Base-by-base conservation (phyloP, 352 stramenopile genomes). In the Phytophthora pistaciae region DNA sequence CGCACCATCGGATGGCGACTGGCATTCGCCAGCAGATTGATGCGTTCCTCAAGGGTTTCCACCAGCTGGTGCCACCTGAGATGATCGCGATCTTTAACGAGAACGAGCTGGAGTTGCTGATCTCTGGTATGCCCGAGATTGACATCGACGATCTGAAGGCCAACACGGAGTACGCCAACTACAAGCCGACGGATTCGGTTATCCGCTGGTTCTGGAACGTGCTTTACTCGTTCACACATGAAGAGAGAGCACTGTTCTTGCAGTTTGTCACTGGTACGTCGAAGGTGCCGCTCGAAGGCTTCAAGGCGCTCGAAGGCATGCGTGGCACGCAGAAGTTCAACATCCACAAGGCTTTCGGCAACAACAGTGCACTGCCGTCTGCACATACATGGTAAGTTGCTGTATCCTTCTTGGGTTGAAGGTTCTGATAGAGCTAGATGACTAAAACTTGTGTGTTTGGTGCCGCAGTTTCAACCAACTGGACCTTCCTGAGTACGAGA, bases 1-100 rank as follows among this genome's bases (percentile, higher is more conserved):
- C 97, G 55, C 94, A 99, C 74, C 97, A 99, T 82, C 91, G 97
- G n/a, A 99, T 99, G 97, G 99, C 98, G 36, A 99, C 96, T 23
- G 94, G 96, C 23, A 99, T 99, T 68, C 90, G 95, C 14, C 93
- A 97, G 74, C 98, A 98, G 61, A 94, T 98, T 55, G 90, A 97
- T 60, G 84, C 88, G 18, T 97, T 98, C 66, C 74, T 98, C 1
- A 84, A 88, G 55, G 94, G 95, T 13, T 97, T 98, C 56, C 94
- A 98, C 62, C 91, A 98, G 61, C 60, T 98, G 3, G 89, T 98
- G 46, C 92, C 94, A 8, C 83, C 88, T 0, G 88, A 97, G 56
- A 58, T 98, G 60, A 98, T 98, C 52, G 88, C 88, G 20, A 98
- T 98, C 68, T 98, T 98, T 67, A 97, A 98, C 59, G 91, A 98